A percentile compares a stretch with the other conserved stretches of the same genome.
phyloP scores from a whole-genome alignment of 2,329 filamentous ascomycete species.

The Rosellinia necatrix region DNA sequence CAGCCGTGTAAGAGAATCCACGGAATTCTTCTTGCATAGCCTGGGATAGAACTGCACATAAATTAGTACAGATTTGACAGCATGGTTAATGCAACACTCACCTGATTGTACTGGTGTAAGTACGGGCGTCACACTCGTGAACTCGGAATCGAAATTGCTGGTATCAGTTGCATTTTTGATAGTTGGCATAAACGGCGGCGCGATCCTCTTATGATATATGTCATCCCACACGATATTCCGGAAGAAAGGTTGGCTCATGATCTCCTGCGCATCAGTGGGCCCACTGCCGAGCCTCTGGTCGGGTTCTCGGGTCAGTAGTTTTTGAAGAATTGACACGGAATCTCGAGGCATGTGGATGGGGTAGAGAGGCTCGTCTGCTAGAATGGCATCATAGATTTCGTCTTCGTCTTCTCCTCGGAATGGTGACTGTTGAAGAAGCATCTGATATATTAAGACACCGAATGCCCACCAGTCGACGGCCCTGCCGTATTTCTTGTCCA shows the following conservation, averaged over 20 bases:
- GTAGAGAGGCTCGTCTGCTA: slow-evolving; percentile 95
- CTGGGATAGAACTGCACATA: slow-evolving; percentile 81
- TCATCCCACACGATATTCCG: slow-evolving; percentile 98
- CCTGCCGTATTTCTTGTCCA: slow-evolving; percentile 97
- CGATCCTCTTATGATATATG: slow-evolving; percentile 92
- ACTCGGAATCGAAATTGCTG: slow-evolving; percentile 99
- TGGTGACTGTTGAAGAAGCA: slow-evolving; percentile 97
- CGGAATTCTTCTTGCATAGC: slow-evolving; percentile 99
- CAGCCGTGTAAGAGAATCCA: slow-evolving; percentile 95
- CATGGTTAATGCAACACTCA: slow-evolving; percentile 56
- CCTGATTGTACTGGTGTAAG: slow-evolving; percentile 96
- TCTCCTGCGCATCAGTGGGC: slow-evolving; percentile 94
- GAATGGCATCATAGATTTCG: slow-evolving; percentile 98
- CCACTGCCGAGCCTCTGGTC: slow-evolving; percentile 91
- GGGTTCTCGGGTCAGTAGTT: slow-evolving; percentile 92
- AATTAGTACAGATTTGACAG: slow-evolving; percentile 32
- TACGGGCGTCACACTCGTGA: slow-evolving; percentile 97
- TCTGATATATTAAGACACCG: slow-evolving; percentile 98
- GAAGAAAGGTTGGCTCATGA: slow-evolving; percentile 99
- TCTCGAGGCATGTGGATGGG: slow-evolving; percentile 99
- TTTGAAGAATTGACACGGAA: slow-evolving; percentile 96
- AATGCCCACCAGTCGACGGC: slow-evolving; percentile 99
- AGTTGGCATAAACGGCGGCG: slow-evolving; percentile 84
- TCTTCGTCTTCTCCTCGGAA: slow-evolving; percentile 99
- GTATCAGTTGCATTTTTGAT: slow-evolving; percentile 95